These are phyloP conservation scores for Amphirosellinia nigrospora DNA, from an alignment of 495 filamentous ascomycete species.

Conservation along the genomic window DNA sequence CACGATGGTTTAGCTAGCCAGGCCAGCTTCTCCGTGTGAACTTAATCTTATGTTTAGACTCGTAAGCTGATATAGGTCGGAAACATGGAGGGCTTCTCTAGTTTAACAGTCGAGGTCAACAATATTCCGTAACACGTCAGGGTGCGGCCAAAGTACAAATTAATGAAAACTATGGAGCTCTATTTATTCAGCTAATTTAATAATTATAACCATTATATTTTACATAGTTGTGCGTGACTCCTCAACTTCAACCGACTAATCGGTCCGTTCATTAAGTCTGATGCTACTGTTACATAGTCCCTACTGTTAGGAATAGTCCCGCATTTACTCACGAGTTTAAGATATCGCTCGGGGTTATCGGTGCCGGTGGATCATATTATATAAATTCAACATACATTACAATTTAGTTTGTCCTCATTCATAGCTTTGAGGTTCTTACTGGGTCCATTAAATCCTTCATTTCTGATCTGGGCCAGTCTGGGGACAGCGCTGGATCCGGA, in stretches of 20 bases:
- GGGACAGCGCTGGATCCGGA: constrained; percentile 28
- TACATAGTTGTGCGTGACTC: not conserved
- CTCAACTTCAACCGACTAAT: not conserved
- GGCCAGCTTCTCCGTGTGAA: not conserved
- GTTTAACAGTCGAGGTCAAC: not conserved
- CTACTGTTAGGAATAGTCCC: not conserved
- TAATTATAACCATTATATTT: not conserved
- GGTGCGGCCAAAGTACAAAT: not conserved
- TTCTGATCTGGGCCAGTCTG: constrained; percentile 33
- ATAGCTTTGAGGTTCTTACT: constrained; percentile 11
- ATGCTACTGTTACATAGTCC: not conserved
- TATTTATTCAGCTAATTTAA: not conserved
- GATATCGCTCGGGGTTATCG: not conserved
- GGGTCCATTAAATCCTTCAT: constrained; percentile 35
- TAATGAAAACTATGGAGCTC: not conserved
- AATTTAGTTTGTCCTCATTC: not conserved
- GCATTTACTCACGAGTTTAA: not conserved
- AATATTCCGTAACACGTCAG: not conserved
- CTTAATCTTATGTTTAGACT: not conserved
- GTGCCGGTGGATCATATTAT: not conserved
- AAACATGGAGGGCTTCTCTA: not conserved
- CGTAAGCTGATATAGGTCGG: not conserved
- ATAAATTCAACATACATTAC: not conserved
- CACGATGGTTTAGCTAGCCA: not conserved
- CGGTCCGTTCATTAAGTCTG: not conserved